Conservation (phyloP, 2,329 filamentous ascomycete genomes). For the Phyllosticta ampelicida region DNA sequence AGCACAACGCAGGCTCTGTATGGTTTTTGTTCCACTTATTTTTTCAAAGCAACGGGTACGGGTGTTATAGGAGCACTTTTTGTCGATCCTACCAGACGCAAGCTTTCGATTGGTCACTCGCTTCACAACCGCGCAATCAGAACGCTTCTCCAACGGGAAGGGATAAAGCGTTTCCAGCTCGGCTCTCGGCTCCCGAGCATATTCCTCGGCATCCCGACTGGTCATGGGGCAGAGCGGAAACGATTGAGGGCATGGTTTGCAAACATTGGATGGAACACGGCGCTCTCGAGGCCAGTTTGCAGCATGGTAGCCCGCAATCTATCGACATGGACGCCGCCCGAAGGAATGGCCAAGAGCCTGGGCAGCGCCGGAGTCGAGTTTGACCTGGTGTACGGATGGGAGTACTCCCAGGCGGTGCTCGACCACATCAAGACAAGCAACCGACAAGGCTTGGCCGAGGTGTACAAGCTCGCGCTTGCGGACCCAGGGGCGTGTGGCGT, state of each 20-base stretch:
- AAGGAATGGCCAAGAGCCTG: constrained; percentile 64
- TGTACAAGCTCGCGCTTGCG: constrained; percentile 65
- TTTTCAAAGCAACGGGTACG: constrained; percentile 54
- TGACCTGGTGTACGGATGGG: constrained; percentile 70
- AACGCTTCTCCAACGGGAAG: constrained; percentile 58
- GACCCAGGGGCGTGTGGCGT: constrained; percentile 67
- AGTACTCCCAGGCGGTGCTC: constrained; percentile 63
- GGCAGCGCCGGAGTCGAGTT: constrained; percentile 66
- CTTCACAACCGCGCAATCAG: constrained; percentile 78
- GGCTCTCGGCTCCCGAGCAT: constrained; percentile 74
- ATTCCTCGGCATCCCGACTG: constrained; percentile 73
- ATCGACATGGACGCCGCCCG: constrained; percentile 61
- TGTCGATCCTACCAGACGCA: constrained; percentile 76
- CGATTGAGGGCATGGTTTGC: constrained; percentile 69
- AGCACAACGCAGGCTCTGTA: constrained; percentile 86
- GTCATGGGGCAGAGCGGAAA: constrained; percentile 49
- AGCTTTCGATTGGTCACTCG: constrained; percentile 81
- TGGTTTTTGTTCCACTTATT: constrained; percentile 86
- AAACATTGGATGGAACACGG: constrained; percentile 78
- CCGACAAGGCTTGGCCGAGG: constrained; percentile 65
- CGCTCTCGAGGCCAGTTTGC: constrained; percentile 50
- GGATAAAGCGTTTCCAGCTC: constrained; percentile 69
- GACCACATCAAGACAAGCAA: constrained; percentile 64
- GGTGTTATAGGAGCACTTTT: constrained; percentile 79
- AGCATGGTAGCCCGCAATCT: constrained; percentile 67